Evolutionary conservation across 768 basidiomycete species (phyloP), one percentile per base, ranked within the genome.

Genomic region (Lactarius evosmus): DNA sequence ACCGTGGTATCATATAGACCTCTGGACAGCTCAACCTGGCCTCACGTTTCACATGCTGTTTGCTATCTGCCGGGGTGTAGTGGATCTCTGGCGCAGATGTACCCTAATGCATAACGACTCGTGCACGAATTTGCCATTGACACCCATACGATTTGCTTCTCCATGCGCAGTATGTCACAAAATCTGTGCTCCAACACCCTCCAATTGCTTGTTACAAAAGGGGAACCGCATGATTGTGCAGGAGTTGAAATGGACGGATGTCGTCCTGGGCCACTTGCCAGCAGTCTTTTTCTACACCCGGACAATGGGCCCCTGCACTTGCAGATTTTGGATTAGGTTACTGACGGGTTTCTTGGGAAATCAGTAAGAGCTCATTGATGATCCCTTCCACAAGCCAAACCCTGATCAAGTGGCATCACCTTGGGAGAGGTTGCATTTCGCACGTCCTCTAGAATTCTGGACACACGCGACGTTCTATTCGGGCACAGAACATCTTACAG

Each of bases 101-200:
- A 46, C 22, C 52, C 51, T 22, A 52, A 61, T 44, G 29, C 25
- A 17, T 52, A 44, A n/a, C n/a, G n/a, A n/a, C n/a, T n/a, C 6
- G 19, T 55, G 30, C 30, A 55, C 60, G 60, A 61, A 44, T 61
- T 61, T 14, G 32, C 38, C 16, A 22, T 61, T 38, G 60, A 61
- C 12, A 32, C 53, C 22, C 60, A 12, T 52, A 55, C 19, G 52
- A 55, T 27, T 22, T 61, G 53, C 52, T 61, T 40, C 41, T 61
- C 12, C 54, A 61, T 34, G 51, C 53, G 16, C 36, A 53, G 60
- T 61, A 54, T 4, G 60, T 61, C 3, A 6, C 9, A 7, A 46
- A 22, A 25, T 3, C 6, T 25, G 3, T 27, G 12, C 25, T 9
- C 25, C 22, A 3, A 19, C 11, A 2, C 38, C 22, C 16, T 32